Conservation (phyloP, 331 rosid species). For the Acacia pycnantha region DNA sequence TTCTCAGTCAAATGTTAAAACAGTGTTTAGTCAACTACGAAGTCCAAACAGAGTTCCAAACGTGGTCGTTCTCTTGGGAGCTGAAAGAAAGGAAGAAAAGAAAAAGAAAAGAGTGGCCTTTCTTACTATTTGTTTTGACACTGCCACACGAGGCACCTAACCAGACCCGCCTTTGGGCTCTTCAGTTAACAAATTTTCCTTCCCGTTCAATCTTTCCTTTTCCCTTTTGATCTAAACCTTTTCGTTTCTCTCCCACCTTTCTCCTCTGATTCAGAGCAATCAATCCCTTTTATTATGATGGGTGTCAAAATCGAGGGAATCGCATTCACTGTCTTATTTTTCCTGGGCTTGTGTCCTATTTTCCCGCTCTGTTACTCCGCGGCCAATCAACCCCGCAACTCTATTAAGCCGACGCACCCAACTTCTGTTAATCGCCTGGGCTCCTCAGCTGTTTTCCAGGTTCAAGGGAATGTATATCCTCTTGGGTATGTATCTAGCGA, state of each 20-base stretch:
- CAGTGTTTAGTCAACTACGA: neutral
- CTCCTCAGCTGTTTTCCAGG: constrained; percentile 59
- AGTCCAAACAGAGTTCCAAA: neutral
- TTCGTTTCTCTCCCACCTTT: neutral
- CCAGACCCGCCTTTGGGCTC: neutral
- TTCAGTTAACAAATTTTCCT: neutral
- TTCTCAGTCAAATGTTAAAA: too few relatives aligned
- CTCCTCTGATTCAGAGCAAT: neutral
- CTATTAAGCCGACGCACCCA: constrained; percentile 16
- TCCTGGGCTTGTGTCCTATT: constrained; percentile 41
- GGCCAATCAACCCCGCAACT: constrained; percentile 37
- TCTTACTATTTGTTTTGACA: neutral
- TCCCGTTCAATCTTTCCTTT: neutral
- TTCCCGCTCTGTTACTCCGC: constrained; percentile 53
- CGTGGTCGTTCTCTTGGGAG: neutral
- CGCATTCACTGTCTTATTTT: constrained; percentile 26
- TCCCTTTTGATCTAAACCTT: neutral
- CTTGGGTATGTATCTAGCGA: constrained; percentile 54
- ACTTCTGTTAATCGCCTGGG: constrained; percentile 15
- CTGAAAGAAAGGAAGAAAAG: too few relatives aligned
- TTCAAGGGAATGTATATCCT: constrained; percentile 85
- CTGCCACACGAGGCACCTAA: neutral
- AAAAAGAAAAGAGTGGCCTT: neutral
- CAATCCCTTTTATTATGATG: constrained; percentile 18
- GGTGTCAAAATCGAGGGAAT: constrained; percentile 14